Evolutionary conservation across 768 basidiomycete genomes (phyloP).

Genomic region (Tephrocybe sp.): DNA sequence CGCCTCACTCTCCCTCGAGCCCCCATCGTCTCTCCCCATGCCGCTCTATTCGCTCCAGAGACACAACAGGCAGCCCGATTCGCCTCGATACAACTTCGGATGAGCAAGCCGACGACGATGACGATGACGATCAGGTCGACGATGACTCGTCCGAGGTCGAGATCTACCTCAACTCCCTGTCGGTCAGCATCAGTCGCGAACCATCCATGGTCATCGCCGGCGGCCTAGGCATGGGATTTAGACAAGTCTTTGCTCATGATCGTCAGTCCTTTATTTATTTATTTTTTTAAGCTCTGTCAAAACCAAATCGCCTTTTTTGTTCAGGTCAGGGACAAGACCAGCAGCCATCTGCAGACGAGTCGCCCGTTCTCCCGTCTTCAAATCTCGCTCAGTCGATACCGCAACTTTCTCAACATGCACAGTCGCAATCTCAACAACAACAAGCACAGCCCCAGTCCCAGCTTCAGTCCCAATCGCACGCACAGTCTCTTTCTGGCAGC

Average conservation of each 20-base stretch:
- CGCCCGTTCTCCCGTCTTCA: slow-evolving; percentile 6
- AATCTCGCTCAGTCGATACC: neutral
- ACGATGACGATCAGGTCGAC: slow-evolving; percentile 10
- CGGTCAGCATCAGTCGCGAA: slow-evolving; percentile 22
- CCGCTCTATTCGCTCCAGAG: neutral
- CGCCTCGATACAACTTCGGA: slow-evolving; percentile 12
- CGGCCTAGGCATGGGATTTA: too few relatives aligned
- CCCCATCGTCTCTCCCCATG: neutral
- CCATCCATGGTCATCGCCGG: slow-evolving; percentile 10
- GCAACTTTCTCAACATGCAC: neutral
- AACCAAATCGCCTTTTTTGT: neutral
- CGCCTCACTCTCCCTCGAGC: neutral
- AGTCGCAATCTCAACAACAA: neutral
- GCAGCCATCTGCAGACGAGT: slow-evolving; percentile 3
- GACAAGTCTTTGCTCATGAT: too few relatives aligned
- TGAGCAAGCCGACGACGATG: too few relatives aligned
- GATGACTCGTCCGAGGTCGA: slow-evolving; percentile 28
- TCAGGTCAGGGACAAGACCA: too few relatives aligned
- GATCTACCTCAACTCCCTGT: slow-evolving; percentile 34
- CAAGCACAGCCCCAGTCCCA: slow-evolving; percentile 2
- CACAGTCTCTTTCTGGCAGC: neutral
- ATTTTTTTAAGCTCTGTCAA: neutral
- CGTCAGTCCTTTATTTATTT: too few relatives aligned
- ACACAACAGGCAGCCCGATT: neutral
- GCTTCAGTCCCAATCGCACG: neutral